Base-by-base conservation (phyloP, 495 filamentous ascomycete species). In the Trypethelium eluteriae region DNA sequence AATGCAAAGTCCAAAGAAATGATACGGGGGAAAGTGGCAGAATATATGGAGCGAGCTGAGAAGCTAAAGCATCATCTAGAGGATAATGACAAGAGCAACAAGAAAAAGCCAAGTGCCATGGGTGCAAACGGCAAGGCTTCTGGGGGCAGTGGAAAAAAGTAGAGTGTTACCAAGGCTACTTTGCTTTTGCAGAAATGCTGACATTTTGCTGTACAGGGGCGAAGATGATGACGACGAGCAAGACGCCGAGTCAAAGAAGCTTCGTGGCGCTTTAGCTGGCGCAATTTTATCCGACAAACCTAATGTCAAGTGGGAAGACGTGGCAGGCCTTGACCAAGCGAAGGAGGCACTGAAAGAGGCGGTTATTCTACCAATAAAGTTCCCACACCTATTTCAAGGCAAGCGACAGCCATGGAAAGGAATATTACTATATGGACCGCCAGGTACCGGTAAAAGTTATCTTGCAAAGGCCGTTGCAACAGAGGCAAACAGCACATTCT, bases 401-500 rank as follows among this genome's bases (percentile, higher is more conserved):
- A 98, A 98, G 78, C 83, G 94, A 69, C 89, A 98, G 78, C 95
- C 94, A 39, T 98, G 94, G 94, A 96, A 96, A 78, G 94, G 94
- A 12, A 98, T 98, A 73, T 76, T 98, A 75, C 84, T 98, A 35
- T 98, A 98, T 76, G 94, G 94, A 0, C 94, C 94, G 1, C 94
- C 94, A 0, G 94, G 94, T 70, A 98, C 94, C 7, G 94, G 94
- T 79, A 98, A 98, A 82, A 91, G 87, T 75, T 96, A 96, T 76
- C 81, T 98, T 49, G 94, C 94, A 68, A 98, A 98, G 74, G 94
- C 94, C 9, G 95, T 98, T 46, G 94, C 94, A 66, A 98, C 94
- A 10, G 94, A 98, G 75, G 95, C 95, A 61, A 98, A 98, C 75
- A 96, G 92, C 76, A 98, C 94, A n/a, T 98, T 98, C 75, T 98